phyloP scores from a whole-genome alignment of 164 flowering plant genomes.

The Magnolia changhungtana region DNA sequence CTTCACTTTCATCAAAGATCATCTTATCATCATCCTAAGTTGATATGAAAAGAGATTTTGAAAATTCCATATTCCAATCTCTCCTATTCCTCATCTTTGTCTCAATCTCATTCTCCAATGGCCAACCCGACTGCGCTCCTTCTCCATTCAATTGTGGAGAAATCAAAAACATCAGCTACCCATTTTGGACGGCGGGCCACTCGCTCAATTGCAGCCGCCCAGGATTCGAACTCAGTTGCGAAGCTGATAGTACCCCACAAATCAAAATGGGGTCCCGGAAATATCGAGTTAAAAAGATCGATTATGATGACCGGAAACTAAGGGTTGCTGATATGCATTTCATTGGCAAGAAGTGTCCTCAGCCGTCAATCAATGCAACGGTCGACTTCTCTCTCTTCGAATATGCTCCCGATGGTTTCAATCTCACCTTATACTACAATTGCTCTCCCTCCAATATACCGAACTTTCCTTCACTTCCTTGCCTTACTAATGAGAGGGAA shows the following conservation, averaged over 20 bases:
- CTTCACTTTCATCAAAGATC: too few relatives aligned
- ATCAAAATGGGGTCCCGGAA: neutral
- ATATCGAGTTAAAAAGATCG: constrained; percentile 37
- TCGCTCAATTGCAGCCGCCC: constrained; percentile 49
- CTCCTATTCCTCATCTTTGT: neutral
- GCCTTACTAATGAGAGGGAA: too few relatives aligned
- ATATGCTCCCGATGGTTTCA: neutral
- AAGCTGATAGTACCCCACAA: neutral
- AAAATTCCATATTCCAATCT: neutral
- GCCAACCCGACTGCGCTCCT: neutral
- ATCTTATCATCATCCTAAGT: too few relatives aligned
- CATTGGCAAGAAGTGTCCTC: neutral
- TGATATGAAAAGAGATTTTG: too few relatives aligned
- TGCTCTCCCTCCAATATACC: neutral
- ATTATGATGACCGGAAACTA: constrained; percentile 16
- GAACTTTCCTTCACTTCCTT: neutral
- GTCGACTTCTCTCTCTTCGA: neutral
- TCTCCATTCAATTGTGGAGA: constrained; percentile 32
- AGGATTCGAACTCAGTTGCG: constrained; percentile 34
- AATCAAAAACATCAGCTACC: constrained; percentile 38
- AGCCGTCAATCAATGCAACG: neutral
- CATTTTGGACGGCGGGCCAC: constrained; percentile 51
- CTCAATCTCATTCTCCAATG: neutral
- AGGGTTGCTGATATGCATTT: neutral
- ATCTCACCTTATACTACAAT: neutral